Evolutionary conservation across 306 rosid genomes (phyloP).

Genomic region (Vigna mungo): DNA sequence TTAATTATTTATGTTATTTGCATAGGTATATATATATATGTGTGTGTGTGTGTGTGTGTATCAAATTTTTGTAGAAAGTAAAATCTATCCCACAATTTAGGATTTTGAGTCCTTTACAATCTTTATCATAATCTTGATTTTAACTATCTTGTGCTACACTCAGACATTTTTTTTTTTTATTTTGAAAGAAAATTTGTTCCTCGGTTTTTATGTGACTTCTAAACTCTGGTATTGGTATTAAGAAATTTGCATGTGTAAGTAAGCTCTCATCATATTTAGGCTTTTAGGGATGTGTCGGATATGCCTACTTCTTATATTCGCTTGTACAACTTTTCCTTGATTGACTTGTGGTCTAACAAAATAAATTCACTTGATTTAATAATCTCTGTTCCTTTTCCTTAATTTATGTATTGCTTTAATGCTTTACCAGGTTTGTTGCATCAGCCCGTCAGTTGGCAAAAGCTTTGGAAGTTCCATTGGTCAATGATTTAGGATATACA

Average conservation of each 20-base stretch:
- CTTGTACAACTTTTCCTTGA: conserved; percentile 2
- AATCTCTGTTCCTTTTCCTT: not conserved
- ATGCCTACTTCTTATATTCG: conserved; percentile 7
- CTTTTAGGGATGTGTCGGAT: not conserved
- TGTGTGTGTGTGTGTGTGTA: too few relatives aligned
- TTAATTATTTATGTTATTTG: too few relatives aligned
- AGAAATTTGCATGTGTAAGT: conserved; percentile 2
- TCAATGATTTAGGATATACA: conserved; percentile 97
- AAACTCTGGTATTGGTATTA: not conserved
- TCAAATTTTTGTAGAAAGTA: too few relatives aligned
- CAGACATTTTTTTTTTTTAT: too few relatives aligned
- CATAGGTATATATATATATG: too few relatives aligned
- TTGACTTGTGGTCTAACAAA: conserved; percentile 16
- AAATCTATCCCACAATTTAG: too few relatives aligned
- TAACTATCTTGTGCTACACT: too few relatives aligned
- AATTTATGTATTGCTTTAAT: conserved; percentile 33
- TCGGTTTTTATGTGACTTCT: not conserved
- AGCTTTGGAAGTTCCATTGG: conserved; percentile 97
- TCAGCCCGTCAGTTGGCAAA: conserved; percentile 92
- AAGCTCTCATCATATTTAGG: conserved; percentile 10
- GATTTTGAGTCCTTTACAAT: too few relatives aligned
- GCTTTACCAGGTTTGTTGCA: conserved; percentile 77
- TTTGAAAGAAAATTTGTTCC: not conserved
- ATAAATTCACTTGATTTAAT: not conserved
- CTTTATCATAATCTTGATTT: too few relatives aligned